A percentile compares a stretch with the other conserved stretches of the same genome.
phyloP scores from a whole-genome alignment of 768 basidiomycete species.

The Mycena epipterygia region DNA sequence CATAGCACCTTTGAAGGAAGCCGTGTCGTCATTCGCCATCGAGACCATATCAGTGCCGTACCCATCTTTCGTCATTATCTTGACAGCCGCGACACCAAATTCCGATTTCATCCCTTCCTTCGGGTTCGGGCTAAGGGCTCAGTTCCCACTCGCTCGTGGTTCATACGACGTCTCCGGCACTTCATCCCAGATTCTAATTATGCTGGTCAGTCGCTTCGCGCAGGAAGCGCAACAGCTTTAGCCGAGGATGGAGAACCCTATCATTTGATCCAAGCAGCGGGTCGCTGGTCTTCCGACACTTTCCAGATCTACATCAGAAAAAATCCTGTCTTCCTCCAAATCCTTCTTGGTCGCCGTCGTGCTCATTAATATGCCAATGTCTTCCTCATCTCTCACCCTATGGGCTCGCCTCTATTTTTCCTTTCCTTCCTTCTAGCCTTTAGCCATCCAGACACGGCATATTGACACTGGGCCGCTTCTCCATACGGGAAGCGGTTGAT shows the following conservation, averaged over 20 bases:
- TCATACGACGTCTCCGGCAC: conserved; percentile 36
- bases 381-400: no score
- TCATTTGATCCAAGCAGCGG: conserved; percentile 47
- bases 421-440: no score
- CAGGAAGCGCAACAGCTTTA: conserved; percentile 52
- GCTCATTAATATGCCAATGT: no score
- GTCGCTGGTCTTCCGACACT: conserved; percentile 50
- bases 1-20: conserved; percentile 35
- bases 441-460: no score
- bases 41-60: neutral
- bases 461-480: no score
- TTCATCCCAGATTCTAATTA: conserved; percentile 37
- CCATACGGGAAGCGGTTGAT: no score
- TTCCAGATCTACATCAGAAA: conserved; percentile 51
- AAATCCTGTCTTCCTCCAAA: conserved; percentile 45
- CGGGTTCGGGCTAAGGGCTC: conserved; percentile 41
- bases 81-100: conserved; percentile 19
- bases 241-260: conserved; percentile 43
- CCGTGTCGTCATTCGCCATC: neutral
- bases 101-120: conserved; percentile 37
- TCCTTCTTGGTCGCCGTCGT: no score
- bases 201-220: conserved; percentile 49
- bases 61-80: conserved; percentile 30
- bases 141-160: conserved; percentile 46
- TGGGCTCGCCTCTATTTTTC: no score